Percentiles rank a stretch among this genome's conserved stretches.
These are phyloP conservation scores for Solanum corneliomulleri DNA, from an alignment of 257 asterid species.

Conservation along the genomic window DNA sequence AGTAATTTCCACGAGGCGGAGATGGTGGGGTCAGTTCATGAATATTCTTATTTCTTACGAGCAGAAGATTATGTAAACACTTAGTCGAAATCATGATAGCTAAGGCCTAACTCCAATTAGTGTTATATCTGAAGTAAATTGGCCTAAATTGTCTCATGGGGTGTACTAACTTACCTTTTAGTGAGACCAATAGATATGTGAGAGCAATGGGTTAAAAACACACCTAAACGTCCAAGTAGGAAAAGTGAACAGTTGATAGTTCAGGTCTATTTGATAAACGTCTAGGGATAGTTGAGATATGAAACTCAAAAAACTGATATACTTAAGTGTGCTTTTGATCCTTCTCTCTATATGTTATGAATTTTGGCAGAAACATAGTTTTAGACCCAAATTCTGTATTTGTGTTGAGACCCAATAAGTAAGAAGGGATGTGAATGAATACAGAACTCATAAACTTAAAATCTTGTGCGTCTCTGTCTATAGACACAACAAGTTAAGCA, in stretches of 20 bases:
- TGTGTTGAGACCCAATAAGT: background rate
- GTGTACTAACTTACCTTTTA: background rate
- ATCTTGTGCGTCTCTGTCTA: accelerated
- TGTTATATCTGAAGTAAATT: too few relatives aligned
- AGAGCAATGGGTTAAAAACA: too few relatives aligned
- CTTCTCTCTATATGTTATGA: background rate
- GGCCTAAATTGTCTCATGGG: background rate
- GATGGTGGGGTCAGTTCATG: background rate
- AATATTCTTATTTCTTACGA: background rate
- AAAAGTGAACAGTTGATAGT: background rate
- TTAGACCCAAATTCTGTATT: background rate
- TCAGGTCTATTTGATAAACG: background rate
- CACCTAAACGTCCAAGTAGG: background rate
- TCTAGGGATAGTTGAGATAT: background rate
- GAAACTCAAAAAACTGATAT: background rate
- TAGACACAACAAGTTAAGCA: background rate
- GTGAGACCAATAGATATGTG: background rate
- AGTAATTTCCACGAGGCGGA: background rate
- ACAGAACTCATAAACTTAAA: background rate
- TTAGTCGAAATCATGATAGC: background rate
- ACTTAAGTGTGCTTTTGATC: too few relatives aligned
- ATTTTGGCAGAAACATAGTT: background rate
- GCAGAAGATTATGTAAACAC: background rate
- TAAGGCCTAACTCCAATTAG: background rate
- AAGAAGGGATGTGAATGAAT: background rate